phyloP scores from a whole-genome alignment of 2,329 filamentous ascomycete genomes.

The Fusarium piperis region DNA sequence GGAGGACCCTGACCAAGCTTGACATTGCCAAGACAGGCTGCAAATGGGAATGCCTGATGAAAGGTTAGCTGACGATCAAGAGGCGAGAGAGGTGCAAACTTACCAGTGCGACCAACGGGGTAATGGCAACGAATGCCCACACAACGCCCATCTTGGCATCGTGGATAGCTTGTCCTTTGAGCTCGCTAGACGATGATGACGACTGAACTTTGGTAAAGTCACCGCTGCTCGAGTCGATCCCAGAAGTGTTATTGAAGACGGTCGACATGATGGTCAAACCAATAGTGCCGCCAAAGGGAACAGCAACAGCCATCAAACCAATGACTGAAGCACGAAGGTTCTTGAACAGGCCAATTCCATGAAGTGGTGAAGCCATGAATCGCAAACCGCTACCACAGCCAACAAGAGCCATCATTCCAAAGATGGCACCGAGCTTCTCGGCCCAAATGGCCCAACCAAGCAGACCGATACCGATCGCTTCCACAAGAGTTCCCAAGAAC shows the following conservation, averaged over 20 bases:
- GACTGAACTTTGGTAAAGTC: slow-evolving; percentile 40
- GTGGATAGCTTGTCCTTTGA: slow-evolving; percentile 31
- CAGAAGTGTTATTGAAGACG: slow-evolving; percentile 70
- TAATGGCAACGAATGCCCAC: slow-evolving; percentile 70
- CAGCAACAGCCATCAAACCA: slow-evolving; percentile 66
- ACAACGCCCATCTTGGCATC: slow-evolving; percentile 63
- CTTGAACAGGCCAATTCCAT: slow-evolving; percentile 71
- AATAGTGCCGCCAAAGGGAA: slow-evolving; percentile 72
- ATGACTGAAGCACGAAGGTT: slow-evolving; percentile 66
- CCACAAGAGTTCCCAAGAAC: slow-evolving; percentile 63
- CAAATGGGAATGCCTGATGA: slow-evolving; percentile 39
- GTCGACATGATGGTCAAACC: slow-evolving; percentile 74
- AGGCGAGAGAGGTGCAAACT: slow-evolving; percentile 7
- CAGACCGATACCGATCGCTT: slow-evolving; percentile 67
- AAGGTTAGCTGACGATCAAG: slow-evolving; percentile 5
- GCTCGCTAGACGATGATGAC: slow-evolving; percentile 3
- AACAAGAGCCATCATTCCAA: slow-evolving; percentile 72
- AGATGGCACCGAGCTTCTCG: slow-evolving; percentile 61
- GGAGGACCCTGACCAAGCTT: slow-evolving; percentile 41
- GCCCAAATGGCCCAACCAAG: slow-evolving; percentile 66
- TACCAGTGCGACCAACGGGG: slow-evolving; percentile 64
- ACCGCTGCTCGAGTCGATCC: slow-evolving; percentile 35
- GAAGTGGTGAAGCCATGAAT: slow-evolving; percentile 72
- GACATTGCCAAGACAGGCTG: slow-evolving; percentile 46
- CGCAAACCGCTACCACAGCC: slow-evolving; percentile 71